Conservation (phyloP, 2,329 filamentous ascomycete species). For the Cladophialophora psammophila region DNA sequence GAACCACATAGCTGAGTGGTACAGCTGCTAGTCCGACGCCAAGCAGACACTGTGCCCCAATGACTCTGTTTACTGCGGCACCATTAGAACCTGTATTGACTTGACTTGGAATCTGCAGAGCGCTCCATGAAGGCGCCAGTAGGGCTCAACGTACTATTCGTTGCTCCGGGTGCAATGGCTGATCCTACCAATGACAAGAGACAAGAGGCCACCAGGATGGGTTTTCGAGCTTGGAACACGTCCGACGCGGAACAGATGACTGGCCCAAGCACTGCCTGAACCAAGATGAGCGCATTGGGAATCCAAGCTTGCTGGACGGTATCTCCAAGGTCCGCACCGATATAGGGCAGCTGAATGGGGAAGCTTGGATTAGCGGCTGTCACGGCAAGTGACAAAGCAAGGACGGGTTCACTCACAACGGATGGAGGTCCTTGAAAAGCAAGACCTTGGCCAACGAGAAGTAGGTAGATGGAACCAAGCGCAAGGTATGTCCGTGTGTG, state of each 20-base stretch:
- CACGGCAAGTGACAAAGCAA: too few relatives aligned
- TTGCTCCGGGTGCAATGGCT: constrained; percentile 27
- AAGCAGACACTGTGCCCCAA: constrained; percentile 26
- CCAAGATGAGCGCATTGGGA: constrained; percentile 15
- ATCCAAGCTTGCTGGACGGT: constrained; percentile 21
- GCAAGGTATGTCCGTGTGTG: constrained; percentile 17
- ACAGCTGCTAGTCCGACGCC: constrained; percentile 28
- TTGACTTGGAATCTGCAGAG: too few relatives aligned
- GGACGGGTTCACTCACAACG: neutral
- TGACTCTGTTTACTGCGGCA: constrained; percentile 19
- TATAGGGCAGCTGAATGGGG: constrained; percentile 38
- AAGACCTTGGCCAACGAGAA: constrained; percentile 11
- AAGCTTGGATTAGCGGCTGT: too few relatives aligned
- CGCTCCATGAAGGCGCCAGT: too few relatives aligned
- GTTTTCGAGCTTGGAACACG: constrained; percentile 30
- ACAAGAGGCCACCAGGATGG: constrained; percentile 22
- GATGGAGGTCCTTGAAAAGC: constrained; percentile 3
- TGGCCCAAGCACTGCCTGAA: constrained; percentile 30
- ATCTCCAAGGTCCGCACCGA: constrained; percentile 22
- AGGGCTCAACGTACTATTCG: too few relatives aligned
- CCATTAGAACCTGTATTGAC: too few relatives aligned
- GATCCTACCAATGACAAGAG: constrained; percentile 24
- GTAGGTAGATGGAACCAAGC: constrained; percentile 11
- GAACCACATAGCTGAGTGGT: constrained; percentile 27
- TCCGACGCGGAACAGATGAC: constrained; percentile 30